Evolutionary conservation across 805 yeast genomes (phyloP).

Genomic region (Wickerhamiella azymoides): DNA sequence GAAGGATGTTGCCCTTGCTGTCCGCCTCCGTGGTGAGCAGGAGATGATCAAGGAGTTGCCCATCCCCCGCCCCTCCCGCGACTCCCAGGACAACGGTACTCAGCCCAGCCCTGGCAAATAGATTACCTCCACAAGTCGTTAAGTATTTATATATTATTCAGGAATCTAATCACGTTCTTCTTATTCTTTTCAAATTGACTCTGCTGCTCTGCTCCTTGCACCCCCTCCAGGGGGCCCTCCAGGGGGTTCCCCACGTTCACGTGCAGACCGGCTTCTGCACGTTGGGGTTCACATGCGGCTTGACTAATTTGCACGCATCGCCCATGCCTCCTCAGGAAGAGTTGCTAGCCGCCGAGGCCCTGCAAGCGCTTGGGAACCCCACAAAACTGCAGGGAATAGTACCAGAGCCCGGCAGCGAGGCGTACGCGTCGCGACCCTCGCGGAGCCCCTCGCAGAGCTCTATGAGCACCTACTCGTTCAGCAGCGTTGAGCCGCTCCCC

Average conservation of each 20-base stretch:
- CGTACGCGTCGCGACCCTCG: background rate
- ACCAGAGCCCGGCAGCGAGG: background rate
- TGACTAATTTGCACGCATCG: background rate
- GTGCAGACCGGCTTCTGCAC: no score
- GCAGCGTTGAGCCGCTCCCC: background rate
- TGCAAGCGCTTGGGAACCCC: constrained; percentile 13
- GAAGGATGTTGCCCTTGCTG: constrained; percentile 82
- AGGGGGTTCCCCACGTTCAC: no score
- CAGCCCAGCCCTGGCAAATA: no score
- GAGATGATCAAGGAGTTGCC: constrained; percentile 12
- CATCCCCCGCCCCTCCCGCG: background rate
- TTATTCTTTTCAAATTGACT: no score
- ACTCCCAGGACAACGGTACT: no score
- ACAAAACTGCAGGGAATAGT: background rate
- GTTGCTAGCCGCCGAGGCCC: constrained; percentile 19
- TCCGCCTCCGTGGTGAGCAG: constrained; percentile 87
- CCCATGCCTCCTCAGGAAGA: constrained; percentile 14
- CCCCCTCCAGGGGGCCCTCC: no score
- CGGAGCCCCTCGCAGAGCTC: background rate
- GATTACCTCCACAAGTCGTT: no score
- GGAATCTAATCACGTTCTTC: background rate
- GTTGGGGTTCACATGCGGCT: background rate
- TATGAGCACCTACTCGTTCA: background rate
- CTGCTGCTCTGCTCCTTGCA: no score
- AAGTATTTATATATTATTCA: no score